A percentile compares a stretch with the other conserved stretches of the same genome.
Conservation (phyloP, 2,329 filamentous ascomycete genomes). For the Tolypocladium album region DNA sequence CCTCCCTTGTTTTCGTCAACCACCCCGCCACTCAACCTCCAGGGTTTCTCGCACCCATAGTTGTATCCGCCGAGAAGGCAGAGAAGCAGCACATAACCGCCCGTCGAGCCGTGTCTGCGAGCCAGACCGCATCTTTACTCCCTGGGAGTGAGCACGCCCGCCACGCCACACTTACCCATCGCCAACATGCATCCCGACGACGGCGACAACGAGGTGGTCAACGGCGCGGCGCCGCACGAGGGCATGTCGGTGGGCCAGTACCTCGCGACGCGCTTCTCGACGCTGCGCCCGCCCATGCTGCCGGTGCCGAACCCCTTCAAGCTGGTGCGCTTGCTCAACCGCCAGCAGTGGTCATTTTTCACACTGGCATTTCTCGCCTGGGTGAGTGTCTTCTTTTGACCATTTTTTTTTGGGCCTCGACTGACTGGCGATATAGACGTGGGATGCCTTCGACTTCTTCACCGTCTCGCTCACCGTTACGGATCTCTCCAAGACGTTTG, state of each 20-base stretch:
- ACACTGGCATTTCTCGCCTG: slow-evolving; percentile 43
- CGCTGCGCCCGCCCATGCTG: slow-evolving; percentile 46
- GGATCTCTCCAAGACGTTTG: slow-evolving; percentile 41
- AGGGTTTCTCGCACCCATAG: too few species aligned
- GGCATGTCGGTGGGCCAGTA: slow-evolving; percentile 39
- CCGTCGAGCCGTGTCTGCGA: neutral
- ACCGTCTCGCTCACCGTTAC: slow-evolving; percentile 50
- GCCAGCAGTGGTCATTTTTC: slow-evolving; percentile 45
- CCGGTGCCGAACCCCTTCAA: slow-evolving; percentile 42
- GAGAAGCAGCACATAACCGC: neutral
- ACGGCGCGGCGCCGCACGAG: slow-evolving; percentile 27
- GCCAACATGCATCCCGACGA: neutral
- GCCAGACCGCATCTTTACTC: neutral
- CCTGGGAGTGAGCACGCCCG: neutral
- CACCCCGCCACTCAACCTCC: neutral
- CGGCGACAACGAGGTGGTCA: neutral
- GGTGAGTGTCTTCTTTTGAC: slow-evolving; percentile 25
- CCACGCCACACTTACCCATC: neutral
- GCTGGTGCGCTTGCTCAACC: slow-evolving; percentile 35
- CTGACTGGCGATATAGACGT: slow-evolving; percentile 29
- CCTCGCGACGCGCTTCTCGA: slow-evolving; percentile 38
- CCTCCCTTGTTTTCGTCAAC: neutral
- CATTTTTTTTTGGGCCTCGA: neutral
- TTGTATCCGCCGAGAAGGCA: neutral
- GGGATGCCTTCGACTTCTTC: slow-evolving; percentile 59